Evolutionary conservation across 208 protist genomes (phyloP).

Genomic region (Trypanosoma scelopori): DNA sequence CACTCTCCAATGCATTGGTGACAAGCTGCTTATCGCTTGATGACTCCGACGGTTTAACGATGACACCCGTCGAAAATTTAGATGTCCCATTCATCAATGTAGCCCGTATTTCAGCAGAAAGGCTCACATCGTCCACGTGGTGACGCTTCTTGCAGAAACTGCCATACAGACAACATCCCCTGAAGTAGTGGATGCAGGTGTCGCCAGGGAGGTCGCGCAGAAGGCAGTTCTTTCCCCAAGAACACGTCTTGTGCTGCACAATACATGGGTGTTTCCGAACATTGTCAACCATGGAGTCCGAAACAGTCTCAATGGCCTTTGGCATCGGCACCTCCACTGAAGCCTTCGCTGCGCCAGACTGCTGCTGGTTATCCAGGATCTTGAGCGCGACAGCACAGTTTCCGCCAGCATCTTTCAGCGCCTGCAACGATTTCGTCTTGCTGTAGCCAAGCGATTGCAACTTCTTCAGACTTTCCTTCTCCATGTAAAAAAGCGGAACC

Average conservation of each 20-base stretch:
- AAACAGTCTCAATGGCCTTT: background rate
- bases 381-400: conserved; percentile 45
- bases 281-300: conserved; percentile 6
- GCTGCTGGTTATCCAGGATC: conserved; percentile 41
- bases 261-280: conserved; percentile 63
- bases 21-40: conserved; percentile 8
- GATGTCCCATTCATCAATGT: background rate
- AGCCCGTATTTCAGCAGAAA: conserved; percentile 29
- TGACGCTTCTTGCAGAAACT: conserved; percentile 51
- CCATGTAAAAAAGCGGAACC: no score
- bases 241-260: conserved; percentile 69
- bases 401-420: conserved; percentile 66
- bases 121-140: conserved; percentile 69
- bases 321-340: background rate
- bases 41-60: background rate
- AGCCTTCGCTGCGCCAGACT: background rate
- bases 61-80: conserved; percentile 16
- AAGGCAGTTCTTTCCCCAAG: conserved; percentile 55
- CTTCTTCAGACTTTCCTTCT: conserved; percentile 24
- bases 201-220: conserved; percentile 68
- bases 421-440: conserved; percentile 57
- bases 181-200: conserved; percentile 72
- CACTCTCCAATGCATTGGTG: background rate
- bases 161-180: conserved; percentile 67
- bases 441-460: conserved; percentile 52